Conservation (phyloP, 768 basidiomycete species). For the Melanogaster broomeanus region DNA sequence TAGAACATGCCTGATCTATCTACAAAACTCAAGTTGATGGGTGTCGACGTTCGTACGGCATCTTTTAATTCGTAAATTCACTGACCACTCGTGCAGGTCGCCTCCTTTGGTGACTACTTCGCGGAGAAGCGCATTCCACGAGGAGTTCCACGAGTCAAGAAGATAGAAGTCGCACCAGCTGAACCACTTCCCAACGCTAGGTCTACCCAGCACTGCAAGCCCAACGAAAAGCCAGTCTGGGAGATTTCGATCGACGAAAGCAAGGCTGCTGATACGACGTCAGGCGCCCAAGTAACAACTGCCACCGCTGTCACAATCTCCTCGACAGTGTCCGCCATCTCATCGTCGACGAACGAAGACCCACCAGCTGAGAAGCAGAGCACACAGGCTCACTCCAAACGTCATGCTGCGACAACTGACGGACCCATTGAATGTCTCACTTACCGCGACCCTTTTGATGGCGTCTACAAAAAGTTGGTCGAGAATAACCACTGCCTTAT, state of each 20-base stretch:
- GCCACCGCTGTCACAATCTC: background rate
- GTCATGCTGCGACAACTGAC: slow-evolving; percentile 19
- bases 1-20: slow-evolving; percentile 65
- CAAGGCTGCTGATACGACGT: background rate
- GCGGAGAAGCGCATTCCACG: slow-evolving; percentile 47
- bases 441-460: slow-evolving; percentile 73
- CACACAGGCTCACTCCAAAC: slow-evolving; percentile 11
- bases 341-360: slow-evolving; percentile 13
- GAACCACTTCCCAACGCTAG: background rate
- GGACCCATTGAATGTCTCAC: slow-evolving; percentile 58
- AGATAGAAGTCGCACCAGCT: background rate
- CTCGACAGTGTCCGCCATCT: background rate
- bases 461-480: slow-evolving; percentile 64
- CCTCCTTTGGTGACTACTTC: slow-evolving; percentile 75
- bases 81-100: slow-evolving; percentile 39
- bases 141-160: slow-evolving; percentile 1
- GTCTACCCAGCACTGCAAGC: background rate
- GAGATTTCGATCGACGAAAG: slow-evolving; percentile 9
- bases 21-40: slow-evolving; percentile 65
- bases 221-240: slow-evolving; percentile 8
- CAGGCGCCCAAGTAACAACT: background rate
- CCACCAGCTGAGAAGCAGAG: background rate
- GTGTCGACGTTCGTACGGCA: slow-evolving; percentile 45
- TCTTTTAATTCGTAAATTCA: background rate
- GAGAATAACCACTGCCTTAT: no score